Percentiles rank a stretch among this genome's conserved stretches.
Evolutionary conservation across 371 early-diverging fungal species (phyloP).

Genomic region (Syncephalastrum contaminatum): DNA sequence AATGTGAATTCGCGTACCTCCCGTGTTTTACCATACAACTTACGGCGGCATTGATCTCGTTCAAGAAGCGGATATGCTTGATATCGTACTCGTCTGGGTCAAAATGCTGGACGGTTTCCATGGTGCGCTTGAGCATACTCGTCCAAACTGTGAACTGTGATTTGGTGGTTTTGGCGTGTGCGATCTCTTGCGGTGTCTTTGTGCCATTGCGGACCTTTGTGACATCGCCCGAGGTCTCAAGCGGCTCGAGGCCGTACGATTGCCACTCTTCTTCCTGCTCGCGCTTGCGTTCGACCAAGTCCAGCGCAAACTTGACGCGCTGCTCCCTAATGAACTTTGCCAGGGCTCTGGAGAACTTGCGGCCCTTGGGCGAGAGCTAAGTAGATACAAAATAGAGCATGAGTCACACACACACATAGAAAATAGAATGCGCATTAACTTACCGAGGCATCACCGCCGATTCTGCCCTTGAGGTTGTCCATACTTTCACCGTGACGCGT

Average conservation of each 20-base stretch:
- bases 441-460: constrained; percentile 81
- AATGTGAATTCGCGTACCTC: too few species aligned
- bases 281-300: constrained; percentile 28
- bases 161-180: constrained; percentile 27
- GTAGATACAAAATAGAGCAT: neutral
- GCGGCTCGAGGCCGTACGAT: constrained; percentile 28
- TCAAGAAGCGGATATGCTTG: constrained; percentile 69
- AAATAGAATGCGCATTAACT: constrained; percentile 12
- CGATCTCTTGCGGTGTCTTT: constrained; percentile 13
- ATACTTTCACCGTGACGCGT: constrained; percentile 81
- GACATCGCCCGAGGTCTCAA: constrained; percentile 13
- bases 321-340: constrained; percentile 59
- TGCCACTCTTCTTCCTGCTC: constrained; percentile 31
- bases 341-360: constrained; percentile 64
- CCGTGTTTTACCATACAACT: too few species aligned
- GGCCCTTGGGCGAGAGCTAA: constrained; percentile 60
- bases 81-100: constrained; percentile 72
- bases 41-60: constrained; percentile 87
- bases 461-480: constrained; percentile 55
- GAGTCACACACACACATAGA: neutral
- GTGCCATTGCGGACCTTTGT: constrained; percentile 3
- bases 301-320: constrained; percentile 39
- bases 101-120: constrained; percentile 70
- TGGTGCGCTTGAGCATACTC: constrained; percentile 69
- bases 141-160: constrained; percentile 71